phyloP scores from a whole-genome alignment of 2,329 filamentous ascomycete species.

The Colletotrichum tabaci region DNA sequence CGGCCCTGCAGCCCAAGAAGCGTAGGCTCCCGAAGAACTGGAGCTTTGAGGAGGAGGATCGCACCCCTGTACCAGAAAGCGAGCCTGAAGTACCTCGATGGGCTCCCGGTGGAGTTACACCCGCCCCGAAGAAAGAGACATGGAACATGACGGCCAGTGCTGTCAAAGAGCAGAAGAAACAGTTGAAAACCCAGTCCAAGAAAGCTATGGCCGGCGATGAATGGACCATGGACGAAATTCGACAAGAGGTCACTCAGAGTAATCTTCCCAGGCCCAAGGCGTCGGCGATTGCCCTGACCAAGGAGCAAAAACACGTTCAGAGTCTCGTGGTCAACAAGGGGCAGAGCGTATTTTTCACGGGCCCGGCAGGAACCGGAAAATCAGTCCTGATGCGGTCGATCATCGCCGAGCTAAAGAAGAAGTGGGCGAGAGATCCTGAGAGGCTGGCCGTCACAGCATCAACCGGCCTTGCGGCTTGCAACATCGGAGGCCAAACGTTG shows the following conservation, averaged over 20 bases:
- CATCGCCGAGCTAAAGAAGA: slow-evolving; percentile 84
- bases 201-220: slow-evolving; percentile 59
- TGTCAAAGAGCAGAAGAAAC: slow-evolving; percentile 84
- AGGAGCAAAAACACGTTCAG: slow-evolving; percentile 88
- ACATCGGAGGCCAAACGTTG: slow-evolving; percentile 94
- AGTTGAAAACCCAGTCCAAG: slow-evolving; percentile 76
- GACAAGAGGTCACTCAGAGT: slow-evolving; percentile 58
- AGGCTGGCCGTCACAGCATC: slow-evolving; percentile 94
- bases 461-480: slow-evolving; percentile 95
- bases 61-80: slow-evolving; percentile 48
- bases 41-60: slow-evolving; percentile 46
- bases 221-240: slow-evolving; percentile 60
- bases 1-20: slow-evolving; percentile 67
- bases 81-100: slow-evolving; percentile 35
- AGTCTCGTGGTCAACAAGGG: slow-evolving; percentile 84
- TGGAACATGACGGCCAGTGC: slow-evolving; percentile 85
- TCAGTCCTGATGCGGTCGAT: slow-evolving; percentile 96
- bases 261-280: slow-evolving; percentile 56
- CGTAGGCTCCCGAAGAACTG: slow-evolving; percentile 74
- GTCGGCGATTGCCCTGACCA: slow-evolving; percentile 78
- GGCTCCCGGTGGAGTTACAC: slow-evolving; percentile 45
- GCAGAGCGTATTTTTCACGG: slow-evolving; percentile 97
- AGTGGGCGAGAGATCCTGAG: slow-evolving; percentile 83
- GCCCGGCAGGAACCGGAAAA: slow-evolving; percentile 96
- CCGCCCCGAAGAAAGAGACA: slow-evolving; percentile 55